Base-by-base conservation (phyloP, 164 flowering plant species). In the Magnolia sinica region DNA sequence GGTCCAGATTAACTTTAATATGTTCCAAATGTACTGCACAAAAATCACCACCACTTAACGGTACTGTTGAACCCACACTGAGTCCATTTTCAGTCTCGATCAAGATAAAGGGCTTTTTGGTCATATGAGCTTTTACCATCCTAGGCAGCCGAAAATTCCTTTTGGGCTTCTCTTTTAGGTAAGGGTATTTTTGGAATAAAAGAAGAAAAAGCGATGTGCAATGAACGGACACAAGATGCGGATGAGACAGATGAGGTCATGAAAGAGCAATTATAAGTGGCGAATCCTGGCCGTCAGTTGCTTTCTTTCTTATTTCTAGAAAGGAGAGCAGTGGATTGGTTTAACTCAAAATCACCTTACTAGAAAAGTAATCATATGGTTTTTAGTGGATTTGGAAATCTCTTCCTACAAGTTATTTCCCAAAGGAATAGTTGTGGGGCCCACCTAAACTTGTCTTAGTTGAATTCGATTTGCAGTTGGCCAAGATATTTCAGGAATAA, bases 241-340 rank as follows among this genome's bases (percentile, higher is more conserved):
- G 45, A 37, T 37, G 45, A 37, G 45, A 37, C 45, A 37, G 64
- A 59, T 59, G n/a, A 10, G n/a, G 64, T 59, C 64, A 14, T 59
- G 64, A 59, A 59, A 19, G 19, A 59, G 64, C 64, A 59, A 59
- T 14, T 14, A 59, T 14, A 59, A 59, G n/a, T 19, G 7, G 64
- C 16, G n/a, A 59, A 59, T 65, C 16, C 68, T 65, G 68, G 68
- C 68, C 22, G 68, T 65, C 24, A 27, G 68, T 65, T 27, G 68
- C 23, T 65, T 65, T 65, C 37, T 3, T 24, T 22, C 1, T 65
- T 11, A 20, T 65, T 0, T 65, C 10, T 65, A 65, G 68, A 22
- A 24, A 20, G 68, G 24, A 13, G 68, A 65, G 22, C 24, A 11
- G 68, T 65, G 10, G 29, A 65, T 65, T 65, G 68, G 68, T 22